phyloP scores from a whole-genome alignment of 2,329 filamentous ascomycete genomes.

The Aspergillus ruber region DNA sequence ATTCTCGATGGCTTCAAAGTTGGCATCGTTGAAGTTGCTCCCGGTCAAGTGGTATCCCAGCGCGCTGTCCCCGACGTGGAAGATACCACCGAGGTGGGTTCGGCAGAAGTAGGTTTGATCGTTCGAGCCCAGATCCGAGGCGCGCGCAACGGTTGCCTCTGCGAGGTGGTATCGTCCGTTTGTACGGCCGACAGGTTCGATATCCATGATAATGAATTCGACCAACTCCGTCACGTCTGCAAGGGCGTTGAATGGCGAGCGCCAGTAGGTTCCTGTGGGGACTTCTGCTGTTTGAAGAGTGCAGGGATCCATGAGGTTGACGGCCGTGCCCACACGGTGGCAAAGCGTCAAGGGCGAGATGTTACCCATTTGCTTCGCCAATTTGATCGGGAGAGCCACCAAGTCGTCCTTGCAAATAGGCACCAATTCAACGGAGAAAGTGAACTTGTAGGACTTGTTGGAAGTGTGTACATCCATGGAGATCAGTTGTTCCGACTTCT shows the following conservation, averaged over 20 bases:
- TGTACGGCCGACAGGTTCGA: conserved; percentile 67
- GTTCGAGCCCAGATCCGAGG: conserved; percentile 78
- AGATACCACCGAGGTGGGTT: conserved; percentile 78
- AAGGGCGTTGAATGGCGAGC: conserved; percentile 74
- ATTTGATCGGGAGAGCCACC: conserved; percentile 81
- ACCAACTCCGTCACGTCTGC: conserved; percentile 78
- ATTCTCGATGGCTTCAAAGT: conserved; percentile 75
- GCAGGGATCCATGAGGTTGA: conserved; percentile 83
- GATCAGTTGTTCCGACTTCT: conserved; percentile 88
- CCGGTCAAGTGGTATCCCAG: conserved; percentile 90
- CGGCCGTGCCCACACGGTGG: conserved; percentile 77
- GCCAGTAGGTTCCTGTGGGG: conserved; percentile 78
- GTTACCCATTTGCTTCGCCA: conserved; percentile 82
- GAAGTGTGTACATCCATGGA: conserved; percentile 88
- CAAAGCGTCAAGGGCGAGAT: conserved; percentile 82
- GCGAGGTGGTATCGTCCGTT: conserved; percentile 79
- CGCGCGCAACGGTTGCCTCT: conserved; percentile 80
- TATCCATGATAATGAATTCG: conserved; percentile 93
- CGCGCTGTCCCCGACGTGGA: conserved; percentile 84
- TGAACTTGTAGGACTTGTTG: conserved; percentile 90
- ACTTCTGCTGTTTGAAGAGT: conserved; percentile 89
- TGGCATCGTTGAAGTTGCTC: conserved; percentile 84
- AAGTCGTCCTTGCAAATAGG: conserved; percentile 97
- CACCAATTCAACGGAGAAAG: conserved; percentile 79
- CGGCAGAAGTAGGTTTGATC: conserved; percentile 83